These are phyloP conservation scores for Hypoxylon sp. DNA, from an alignment of 2,329 filamentous ascomycete species.

Conservation along the genomic window DNA sequence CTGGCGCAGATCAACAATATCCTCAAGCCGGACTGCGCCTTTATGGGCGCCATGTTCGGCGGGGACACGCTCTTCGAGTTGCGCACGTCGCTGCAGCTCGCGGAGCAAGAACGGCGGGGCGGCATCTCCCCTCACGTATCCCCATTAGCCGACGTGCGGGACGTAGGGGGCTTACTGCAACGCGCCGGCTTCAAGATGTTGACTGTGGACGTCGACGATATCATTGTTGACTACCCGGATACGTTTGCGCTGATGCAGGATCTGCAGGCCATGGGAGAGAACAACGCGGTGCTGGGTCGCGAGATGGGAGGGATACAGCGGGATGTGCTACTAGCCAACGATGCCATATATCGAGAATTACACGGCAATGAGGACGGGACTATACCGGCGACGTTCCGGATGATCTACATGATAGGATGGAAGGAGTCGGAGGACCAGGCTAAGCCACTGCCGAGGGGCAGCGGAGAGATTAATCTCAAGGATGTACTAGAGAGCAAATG, in stretches of 20 bases:
- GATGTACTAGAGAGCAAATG: conserved; percentile 75
- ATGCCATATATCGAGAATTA: conserved; percentile 89
- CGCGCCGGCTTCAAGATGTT: conserved; percentile 94
- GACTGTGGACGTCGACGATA: conserved; percentile 97
- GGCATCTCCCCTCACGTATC: conserved; percentile 93
- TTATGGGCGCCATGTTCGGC: conserved; percentile 96
- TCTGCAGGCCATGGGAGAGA: conserved; percentile 96
- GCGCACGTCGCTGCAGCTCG: conserved; percentile 91
- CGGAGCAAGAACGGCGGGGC: conserved; percentile 90
- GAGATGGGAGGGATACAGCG: conserved; percentile 83
- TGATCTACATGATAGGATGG: conserved; percentile 99
- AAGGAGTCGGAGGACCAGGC: conserved; percentile 85
- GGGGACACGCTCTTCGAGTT: conserved; percentile 95
- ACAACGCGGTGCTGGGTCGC: conserved; percentile 87
- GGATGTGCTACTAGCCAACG: conserved; percentile 88
- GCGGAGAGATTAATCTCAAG: conserved; percentile 88
- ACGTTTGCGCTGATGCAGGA: conserved; percentile 93
- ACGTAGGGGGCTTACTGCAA: conserved; percentile 88
- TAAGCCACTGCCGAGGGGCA: conserved; percentile 85
- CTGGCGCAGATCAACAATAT: conserved; percentile 87
- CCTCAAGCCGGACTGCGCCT: conserved; percentile 90
- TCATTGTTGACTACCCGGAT: conserved; percentile 93
- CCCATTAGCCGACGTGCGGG: conserved; percentile 90
- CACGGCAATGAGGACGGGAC: conserved; percentile 85
- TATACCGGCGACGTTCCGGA: conserved; percentile 90